Conservation (phyloP, 495 filamentous ascomycete genomes). For the Recurvomyces mirabilis region DNA sequence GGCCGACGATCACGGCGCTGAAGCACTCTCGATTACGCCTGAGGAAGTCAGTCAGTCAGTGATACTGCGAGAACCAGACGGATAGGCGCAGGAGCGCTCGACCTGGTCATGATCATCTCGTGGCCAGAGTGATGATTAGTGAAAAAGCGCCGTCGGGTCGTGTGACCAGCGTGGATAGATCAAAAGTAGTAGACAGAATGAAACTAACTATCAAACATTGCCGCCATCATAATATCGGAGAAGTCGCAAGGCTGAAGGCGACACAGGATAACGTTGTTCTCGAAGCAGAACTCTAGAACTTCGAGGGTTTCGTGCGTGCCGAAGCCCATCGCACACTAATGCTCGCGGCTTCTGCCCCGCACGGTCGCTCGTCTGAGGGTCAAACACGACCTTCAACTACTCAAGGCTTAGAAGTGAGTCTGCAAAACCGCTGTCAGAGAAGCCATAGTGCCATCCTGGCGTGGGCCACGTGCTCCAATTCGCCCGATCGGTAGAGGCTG, state of each 20-base stretch:
- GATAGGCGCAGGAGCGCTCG: too few relatives aligned
- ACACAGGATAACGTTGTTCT: slow-evolving; percentile 16
- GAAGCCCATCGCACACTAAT: slow-evolving; percentile 13
- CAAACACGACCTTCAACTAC: slow-evolving; percentile 13
- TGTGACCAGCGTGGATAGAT: too few relatives aligned
- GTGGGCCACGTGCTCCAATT: slow-evolving; percentile 13
- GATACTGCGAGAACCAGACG: too few relatives aligned
- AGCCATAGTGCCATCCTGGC: slow-evolving; percentile 15
- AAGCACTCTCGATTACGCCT: too few relatives aligned
- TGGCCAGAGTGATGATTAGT: too few relatives aligned
- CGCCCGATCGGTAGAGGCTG: slow-evolving; percentile 6
- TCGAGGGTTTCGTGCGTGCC: slow-evolving; percentile 15
- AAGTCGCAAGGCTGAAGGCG: slow-evolving; percentile 16
- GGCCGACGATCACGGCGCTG: too few relatives aligned
- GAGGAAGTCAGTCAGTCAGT: too few relatives aligned
- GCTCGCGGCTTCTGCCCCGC: slow-evolving; percentile 9
- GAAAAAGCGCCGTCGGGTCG: too few relatives aligned
- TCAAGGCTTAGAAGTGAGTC: slow-evolving; percentile 12
- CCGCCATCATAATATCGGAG: too few relatives aligned
- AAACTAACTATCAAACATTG: too few relatives aligned
- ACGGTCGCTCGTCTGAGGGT: slow-evolving; percentile 10
- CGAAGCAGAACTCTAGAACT: slow-evolving; percentile 17
- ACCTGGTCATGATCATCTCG: too few relatives aligned
- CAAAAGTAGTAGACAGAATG: too few relatives aligned
- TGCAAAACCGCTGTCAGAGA: slow-evolving; percentile 9